Evolutionary conservation across 2,329 filamentous ascomycete genomes (phyloP), one percentile per base, ranked within the genome.

Genomic region (Trichophyton simii): DNA sequence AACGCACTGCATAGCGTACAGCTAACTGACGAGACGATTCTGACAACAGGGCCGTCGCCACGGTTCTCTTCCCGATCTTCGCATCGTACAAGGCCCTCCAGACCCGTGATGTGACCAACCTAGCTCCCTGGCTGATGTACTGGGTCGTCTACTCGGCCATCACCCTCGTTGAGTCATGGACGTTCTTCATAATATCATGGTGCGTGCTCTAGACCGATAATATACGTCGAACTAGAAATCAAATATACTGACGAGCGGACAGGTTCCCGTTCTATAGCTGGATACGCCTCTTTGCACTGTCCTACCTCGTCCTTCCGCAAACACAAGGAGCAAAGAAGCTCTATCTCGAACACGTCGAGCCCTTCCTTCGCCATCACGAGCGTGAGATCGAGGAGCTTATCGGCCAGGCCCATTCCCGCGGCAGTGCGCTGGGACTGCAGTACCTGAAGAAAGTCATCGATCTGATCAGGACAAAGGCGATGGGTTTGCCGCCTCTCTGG

Each of bases 121-220:
- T 96, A 63, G 89, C 89, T 65, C 92, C 92, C 86, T 99, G 94
- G 94, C 83, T 97, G 67, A 97, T 97, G 88, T 99, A 97, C 82
- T 99, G 92, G 88, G 90, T 96, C 63, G 90, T 96, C 25, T 83
- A 96, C 66, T 88, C 89, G 64, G 87, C 89, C 72, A 84, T 86
- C 68, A 80, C 91, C 61, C 83, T 94, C 64, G 83, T 86, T 75
- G 94, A 97, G 77, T 91, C 87, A 55, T 95, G 91, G 83, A 85
- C 88, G 61, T 84, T 87, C 69, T 96, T 92, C 77, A 86, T 97
- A 70, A 82, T 97, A 55, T 82, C 82, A 72, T 97, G 91, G 87
- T 86, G 76, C 59, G 77, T 62, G 58, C 57, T 6, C 58, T 20
- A 11, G 18, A 18, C 15, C 22, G 22, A 22, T 46, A 18, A 11